Conservation (phyloP, 2,329 filamentous ascomycete species). For the Ophiostoma sp. region DNA sequence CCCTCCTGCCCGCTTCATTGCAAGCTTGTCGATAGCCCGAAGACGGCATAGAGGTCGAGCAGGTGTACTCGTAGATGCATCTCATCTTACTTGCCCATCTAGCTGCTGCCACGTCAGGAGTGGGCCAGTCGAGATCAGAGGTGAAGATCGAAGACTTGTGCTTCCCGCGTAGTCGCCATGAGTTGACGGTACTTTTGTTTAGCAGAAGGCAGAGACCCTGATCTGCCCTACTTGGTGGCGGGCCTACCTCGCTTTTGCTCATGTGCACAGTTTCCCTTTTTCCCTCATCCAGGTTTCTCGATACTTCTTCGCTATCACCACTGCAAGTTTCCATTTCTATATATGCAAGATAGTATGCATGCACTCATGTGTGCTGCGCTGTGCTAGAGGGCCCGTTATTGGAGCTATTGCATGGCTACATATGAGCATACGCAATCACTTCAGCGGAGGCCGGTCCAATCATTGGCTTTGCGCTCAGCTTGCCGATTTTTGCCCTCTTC, state of each 20-base stretch:
- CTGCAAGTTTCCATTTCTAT: too few relatives aligned
- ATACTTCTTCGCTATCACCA: too few relatives aligned
- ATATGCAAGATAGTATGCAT: too few relatives aligned
- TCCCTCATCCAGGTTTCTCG: neutral
- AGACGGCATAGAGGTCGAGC: too few relatives aligned
- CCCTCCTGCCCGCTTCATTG: too few relatives aligned
- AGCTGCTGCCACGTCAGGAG: neutral
- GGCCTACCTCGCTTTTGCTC: neutral
- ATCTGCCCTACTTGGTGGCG: neutral
- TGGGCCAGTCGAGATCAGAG: neutral
- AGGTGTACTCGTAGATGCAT: neutral
- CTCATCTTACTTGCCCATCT: neutral
- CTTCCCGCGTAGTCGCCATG: neutral
- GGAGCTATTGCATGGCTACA: conserved; percentile 1
- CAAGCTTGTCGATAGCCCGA: too few relatives aligned
- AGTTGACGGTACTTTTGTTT: conserved; percentile 5
- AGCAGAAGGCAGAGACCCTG: neutral
- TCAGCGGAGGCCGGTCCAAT: neutral
- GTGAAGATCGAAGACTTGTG: neutral
- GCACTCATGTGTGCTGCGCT: too few relatives aligned
- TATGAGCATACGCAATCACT: neutral
- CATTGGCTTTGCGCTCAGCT: neutral
- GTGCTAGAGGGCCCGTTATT: neutral
- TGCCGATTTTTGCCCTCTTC: neutral
- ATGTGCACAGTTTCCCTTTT: neutral